These are phyloP conservation scores for Xylariaceae sp. DNA, from an alignment of 2,329 filamentous ascomycete species.

Conservation along the genomic window DNA sequence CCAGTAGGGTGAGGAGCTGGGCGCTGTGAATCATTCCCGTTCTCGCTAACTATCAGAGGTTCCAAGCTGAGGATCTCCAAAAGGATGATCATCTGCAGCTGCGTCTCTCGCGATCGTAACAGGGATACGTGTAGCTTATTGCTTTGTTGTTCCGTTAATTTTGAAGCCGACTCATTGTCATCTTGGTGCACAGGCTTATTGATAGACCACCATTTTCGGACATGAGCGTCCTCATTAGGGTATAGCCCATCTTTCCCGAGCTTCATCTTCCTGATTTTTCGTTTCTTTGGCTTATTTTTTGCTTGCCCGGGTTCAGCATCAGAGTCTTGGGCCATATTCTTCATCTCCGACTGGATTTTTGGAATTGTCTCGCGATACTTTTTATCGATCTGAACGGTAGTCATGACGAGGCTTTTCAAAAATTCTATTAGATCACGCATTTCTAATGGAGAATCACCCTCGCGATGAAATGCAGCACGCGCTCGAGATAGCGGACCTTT, in stretches of 20 bases:
- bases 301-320: constrained; percentile 44
- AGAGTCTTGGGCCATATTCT: constrained; percentile 52
- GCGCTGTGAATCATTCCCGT: constrained; percentile 43
- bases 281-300: constrained; percentile 44
- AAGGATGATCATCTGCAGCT: constrained; percentile 75
- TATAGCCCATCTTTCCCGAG: constrained; percentile 67
- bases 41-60: constrained; percentile 42
- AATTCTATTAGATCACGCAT: constrained; percentile 64
- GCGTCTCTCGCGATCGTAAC: constrained; percentile 70
- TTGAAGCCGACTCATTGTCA: constrained; percentile 43
- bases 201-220: constrained; percentile 67
- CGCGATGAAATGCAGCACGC: constrained; percentile 63
- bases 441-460: constrained; percentile 56
- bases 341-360: constrained; percentile 55
- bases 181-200: constrained; percentile 48
- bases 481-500: constrained; percentile 76
- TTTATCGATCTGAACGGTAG: constrained; percentile 66
- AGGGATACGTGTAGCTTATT: constrained; percentile 60
- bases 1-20: constrained; percentile 42
- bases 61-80: constrained; percentile 73
- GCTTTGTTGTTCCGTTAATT: constrained; percentile 42
- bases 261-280: constrained; percentile 60
- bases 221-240: constrained; percentile 58
- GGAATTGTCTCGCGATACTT: constrained; percentile 73
- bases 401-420: constrained; percentile 63